These are phyloP conservation scores for Mortierella sp. DNA, from an alignment of 371 early-diverging fungal genomes.

Conservation along the genomic window DNA sequence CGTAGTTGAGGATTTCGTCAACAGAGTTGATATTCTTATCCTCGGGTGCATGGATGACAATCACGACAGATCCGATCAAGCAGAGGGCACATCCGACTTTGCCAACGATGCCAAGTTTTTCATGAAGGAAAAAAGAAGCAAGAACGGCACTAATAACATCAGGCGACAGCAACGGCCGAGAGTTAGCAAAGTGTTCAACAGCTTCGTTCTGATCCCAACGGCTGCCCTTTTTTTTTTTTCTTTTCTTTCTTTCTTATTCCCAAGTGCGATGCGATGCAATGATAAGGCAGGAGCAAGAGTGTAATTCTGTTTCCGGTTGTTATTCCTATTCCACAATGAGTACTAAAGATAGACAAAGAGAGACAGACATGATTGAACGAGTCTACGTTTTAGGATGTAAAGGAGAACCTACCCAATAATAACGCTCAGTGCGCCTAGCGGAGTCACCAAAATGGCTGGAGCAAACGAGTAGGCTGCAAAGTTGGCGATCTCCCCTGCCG, in stretches of 20 bases:
- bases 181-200: background rate
- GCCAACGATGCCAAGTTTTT: slow-evolving; percentile 84
- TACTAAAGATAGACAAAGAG: slow-evolving; percentile 82
- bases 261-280: slow-evolving; percentile 1
- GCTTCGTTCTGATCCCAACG: slow-evolving; percentile 25
- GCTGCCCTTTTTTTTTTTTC: background rate
- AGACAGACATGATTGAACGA: background rate
- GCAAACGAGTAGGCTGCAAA: slow-evolving; percentile 96
- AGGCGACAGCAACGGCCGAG: background rate
- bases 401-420: slow-evolving; percentile 66
- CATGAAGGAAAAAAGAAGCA: slow-evolving; percentile 84
- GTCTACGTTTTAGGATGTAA: slow-evolving; percentile 75
- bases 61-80: slow-evolving; percentile 88
- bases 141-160: slow-evolving; percentile 67
- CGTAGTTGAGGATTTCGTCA: slow-evolving; percentile 82
- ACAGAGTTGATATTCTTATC: slow-evolving; percentile 83
- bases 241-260: background rate
- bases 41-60: slow-evolving; percentile 91
- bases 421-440: slow-evolving; percentile 93
- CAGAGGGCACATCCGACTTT: slow-evolving; percentile 91
- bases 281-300: slow-evolving; percentile 66
- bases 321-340: slow-evolving; percentile 64
- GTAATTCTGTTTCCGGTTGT: slow-evolving; percentile 17
- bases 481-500: slow-evolving; percentile 91
- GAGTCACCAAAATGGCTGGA: slow-evolving; percentile 95